Base-by-base conservation (phyloP, 768 basidiomycete genomes). In the Termitomyces sp. region DNA sequence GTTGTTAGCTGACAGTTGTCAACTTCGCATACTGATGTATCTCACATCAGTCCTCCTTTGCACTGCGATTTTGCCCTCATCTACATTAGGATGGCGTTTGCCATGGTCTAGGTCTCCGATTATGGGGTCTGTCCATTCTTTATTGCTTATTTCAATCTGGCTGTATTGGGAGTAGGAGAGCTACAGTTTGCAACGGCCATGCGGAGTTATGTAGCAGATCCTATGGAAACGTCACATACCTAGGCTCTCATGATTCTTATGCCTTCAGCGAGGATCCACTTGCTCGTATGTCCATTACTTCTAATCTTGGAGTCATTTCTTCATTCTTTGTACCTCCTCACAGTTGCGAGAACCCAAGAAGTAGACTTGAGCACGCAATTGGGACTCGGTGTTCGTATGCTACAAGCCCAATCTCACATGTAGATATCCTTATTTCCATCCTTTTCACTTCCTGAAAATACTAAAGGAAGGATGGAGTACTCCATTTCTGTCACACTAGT, bases 401-500 rank as follows among this genome's bases (percentile, higher is more conserved):
- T 62, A 6, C 61, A 62, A 60, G 72, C 77, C 34, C 73, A 80
- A 64, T 52, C 57, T 5, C 66, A 65, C 31, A 57, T 60, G 61
- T 62, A 49, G 18, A 20, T n/a, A 0, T 46, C n/a, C 4, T 26
- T 22, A 3, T 7, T 39, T 10, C 22, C n/a, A 29, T 20, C 22
- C 12, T 28, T 0, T 16, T 15, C 31, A 50, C 16, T 36, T 26
- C 8, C 33, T 47, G 13, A 51, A 1, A 18, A 31, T 7, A 8
- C 45, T 15, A 1, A 31, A 63, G 62, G 56, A 42, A 60, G 2
- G 33, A 78, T 54, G 76, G 75, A 4, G 74, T 72, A 1, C 70
- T 88, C 5, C 82, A 82, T 63, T 84, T 90, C 63, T 90, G 88
- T 64, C 88, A 90, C 65, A 84, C 84, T 5, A 82, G 77, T 84